Conservation (phyloP, 202 grass and related monocot species). For the Setaria viridis region DNA sequence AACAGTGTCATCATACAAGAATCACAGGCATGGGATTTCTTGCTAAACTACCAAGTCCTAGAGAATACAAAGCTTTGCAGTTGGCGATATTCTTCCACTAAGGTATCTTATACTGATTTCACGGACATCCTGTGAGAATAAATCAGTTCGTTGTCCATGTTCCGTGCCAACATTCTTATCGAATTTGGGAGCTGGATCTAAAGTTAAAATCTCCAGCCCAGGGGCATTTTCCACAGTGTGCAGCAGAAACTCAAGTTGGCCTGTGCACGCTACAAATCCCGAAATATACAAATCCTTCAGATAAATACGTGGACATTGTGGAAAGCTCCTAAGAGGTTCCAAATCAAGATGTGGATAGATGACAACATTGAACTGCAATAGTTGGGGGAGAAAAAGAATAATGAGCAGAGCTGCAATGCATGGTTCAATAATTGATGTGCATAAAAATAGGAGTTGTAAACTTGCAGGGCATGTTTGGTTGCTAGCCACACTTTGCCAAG, state of each 20-base stretch:
- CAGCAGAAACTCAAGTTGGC: background rate
- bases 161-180: background rate
- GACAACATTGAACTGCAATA: background rate
- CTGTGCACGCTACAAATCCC: background rate
- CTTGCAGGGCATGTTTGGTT: background rate
- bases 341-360: background rate
- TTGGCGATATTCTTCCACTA: background rate
- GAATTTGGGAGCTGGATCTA: background rate
- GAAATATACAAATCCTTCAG: background rate
- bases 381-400: background rate
- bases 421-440: background rate
- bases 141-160: background rate
- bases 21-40: too few relatives aligned
- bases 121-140: background rate
- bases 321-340: background rate
- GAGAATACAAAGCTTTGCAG: background rate
- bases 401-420: background rate
- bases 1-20: too few relatives aligned
- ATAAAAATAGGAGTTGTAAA: background rate
- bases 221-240: background rate
- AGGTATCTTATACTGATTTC: background rate
- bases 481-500: too few relatives aligned
- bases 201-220: background rate
- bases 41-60: background rate
- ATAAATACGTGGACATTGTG: background rate